Evolutionary conservation across 2,329 filamentous ascomycete species (phyloP), one percentile per base, ranked within the genome.

Genomic region (Colletotrichum liriopes): DNA sequence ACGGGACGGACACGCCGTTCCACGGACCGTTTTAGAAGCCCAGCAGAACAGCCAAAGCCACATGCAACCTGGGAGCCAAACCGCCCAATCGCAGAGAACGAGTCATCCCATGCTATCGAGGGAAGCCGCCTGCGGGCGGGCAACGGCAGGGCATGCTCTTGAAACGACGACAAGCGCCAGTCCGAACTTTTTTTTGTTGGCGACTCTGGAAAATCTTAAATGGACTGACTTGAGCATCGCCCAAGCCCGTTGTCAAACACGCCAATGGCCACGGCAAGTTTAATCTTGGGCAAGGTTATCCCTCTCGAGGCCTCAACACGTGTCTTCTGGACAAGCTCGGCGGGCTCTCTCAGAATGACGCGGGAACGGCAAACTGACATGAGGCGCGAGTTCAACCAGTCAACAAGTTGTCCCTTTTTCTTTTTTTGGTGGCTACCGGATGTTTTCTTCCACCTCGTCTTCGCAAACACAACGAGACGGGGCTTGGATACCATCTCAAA

Each of bases 221-320:
- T 62, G 39, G 35, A 51, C 68, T 58, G 68, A 71, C 56, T 63
- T 62, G 55, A 26, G 9, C 68, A 26, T 51, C 56, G 37, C 56
- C 68, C 63, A 58, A 56, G 63, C 26, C 55, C 55, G 47, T 60
- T 9, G 47, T 72, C 59, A 64, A 59, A 64, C 67, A 56, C 32
- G 55, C 63, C 67, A 32, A 32, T 32, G 29, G 6, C 29, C 29
- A 32, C 29, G 29, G 29, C 63, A 62, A 35, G 55, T 43, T 60
- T 37, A 54, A 60, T 35, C 32, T 26, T 29, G 29, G 11, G 51
- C 35, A n/a, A 62, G 52, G 39, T n/a, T 23, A 26, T 37, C 29
- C 18, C 9, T n/a, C 20, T 49, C 11, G 6, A 47, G 23, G 7
- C 18, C 37, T n/a, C n/a, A 12, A 18, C 14, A 35, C 51, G 47